These are phyloP conservation scores for Marasmius fiardii DNA, from an alignment of 1,284 basidiomycete species.

Conservation along the genomic window DNA sequence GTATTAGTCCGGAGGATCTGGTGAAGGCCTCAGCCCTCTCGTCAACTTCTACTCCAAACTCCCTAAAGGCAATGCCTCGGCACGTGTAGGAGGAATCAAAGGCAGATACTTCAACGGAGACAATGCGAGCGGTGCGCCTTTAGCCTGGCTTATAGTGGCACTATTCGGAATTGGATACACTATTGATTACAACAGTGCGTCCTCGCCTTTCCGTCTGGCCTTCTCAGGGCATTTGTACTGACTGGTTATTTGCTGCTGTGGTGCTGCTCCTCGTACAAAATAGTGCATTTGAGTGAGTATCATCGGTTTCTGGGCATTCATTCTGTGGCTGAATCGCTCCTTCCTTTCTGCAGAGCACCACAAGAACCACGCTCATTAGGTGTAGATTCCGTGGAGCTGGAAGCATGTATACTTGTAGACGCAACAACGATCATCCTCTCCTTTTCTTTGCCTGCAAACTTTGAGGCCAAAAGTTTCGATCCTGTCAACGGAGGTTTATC, in stretches of 20 bases:
- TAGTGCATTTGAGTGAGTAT: slow-evolving; percentile 33
- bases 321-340: slow-evolving; percentile 19
- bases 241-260: slow-evolving; percentile 1
- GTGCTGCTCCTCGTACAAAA: slow-evolving; percentile 21
- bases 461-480: too few species aligned
- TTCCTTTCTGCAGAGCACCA: slow-evolving; percentile 62
- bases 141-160: slow-evolving; percentile 70
- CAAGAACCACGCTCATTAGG: slow-evolving; percentile 81
- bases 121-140: slow-evolving; percentile 78
- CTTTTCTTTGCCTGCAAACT: neutral
- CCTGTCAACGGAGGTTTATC: too few species aligned
- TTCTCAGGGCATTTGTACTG: neutral
- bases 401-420: neutral
- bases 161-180: slow-evolving; percentile 86
- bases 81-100: slow-evolving; percentile 68
- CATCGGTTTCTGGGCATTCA: slow-evolving; percentile 3
- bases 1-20: slow-evolving; percentile 70
- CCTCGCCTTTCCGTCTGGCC: neutral
- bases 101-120: slow-evolving; percentile 79
- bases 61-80: slow-evolving; percentile 75
- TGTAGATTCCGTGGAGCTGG: neutral
- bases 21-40: slow-evolving; percentile 77
- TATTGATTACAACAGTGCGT: slow-evolving; percentile 89
- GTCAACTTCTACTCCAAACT: slow-evolving; percentile 95
- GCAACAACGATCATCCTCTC: neutral